These are phyloP conservation scores for Gossypium lobatum DNA, from an alignment of 441 rosid genomes.

Conservation along the genomic window DNA sequence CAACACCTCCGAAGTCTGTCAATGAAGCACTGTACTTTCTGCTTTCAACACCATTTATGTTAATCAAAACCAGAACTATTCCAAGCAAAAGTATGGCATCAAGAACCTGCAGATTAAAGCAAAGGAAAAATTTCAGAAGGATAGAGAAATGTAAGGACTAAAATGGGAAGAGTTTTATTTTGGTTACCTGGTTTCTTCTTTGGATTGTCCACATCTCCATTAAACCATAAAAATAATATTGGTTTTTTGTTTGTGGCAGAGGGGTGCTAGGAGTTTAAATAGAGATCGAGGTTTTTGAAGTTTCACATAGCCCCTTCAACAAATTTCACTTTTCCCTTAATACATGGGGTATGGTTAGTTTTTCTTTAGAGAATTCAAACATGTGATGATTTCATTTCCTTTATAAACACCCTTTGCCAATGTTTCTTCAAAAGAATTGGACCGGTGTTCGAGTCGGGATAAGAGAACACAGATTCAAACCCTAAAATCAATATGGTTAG, in stretches of 20 bases:
- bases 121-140: too few relatives aligned
- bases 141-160: background rate
- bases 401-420: too few relatives aligned
- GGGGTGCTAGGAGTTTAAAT: background rate
- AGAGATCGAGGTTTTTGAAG: background rate
- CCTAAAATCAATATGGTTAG: too few relatives aligned
- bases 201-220: conserved; percentile 21
- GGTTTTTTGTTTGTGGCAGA: background rate
- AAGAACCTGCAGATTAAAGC: conserved; percentile 22
- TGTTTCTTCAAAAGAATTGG: too few relatives aligned
- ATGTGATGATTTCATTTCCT: too few relatives aligned
- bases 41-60: conserved; percentile 28
- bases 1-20: conserved; percentile 62
- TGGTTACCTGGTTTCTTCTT: conserved; percentile 20
- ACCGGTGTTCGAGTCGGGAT: too few relatives aligned
- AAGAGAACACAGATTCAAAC: too few relatives aligned
- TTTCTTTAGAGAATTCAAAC: too few relatives aligned
- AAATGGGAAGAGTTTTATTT: background rate
- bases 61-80: conserved; percentile 21
- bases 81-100: conserved; percentile 18
- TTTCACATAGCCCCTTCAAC: background rate
- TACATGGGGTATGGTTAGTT: background rate
- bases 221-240: background rate
- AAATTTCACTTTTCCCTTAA: background rate
- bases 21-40: conserved; percentile 46